Percentiles rank a stretch among this genome's conserved stretches.
Conservation (phyloP, 257 asterid species). For the Solanum pinnatisectum region DNA sequence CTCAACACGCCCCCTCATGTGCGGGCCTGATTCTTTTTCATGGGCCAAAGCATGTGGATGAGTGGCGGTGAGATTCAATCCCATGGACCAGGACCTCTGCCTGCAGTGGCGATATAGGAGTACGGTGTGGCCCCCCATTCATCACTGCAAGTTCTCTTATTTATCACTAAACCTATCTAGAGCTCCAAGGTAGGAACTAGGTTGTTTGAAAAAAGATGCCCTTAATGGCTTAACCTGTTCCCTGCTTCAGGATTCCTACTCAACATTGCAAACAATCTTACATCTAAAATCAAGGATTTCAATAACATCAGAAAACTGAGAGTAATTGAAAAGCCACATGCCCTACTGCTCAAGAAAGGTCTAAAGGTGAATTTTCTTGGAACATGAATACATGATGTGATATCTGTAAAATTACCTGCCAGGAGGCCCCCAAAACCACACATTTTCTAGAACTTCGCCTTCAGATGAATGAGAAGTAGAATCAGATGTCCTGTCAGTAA, state of each 20-base stretch:
- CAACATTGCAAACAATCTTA: neutral
- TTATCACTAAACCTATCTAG: neutral
- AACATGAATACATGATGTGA: neutral
- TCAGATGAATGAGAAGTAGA: slow-evolving; percentile 52
- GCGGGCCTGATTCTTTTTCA: too few relatives aligned
- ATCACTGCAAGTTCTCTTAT: neutral
- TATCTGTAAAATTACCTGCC: slow-evolving; percentile 39
- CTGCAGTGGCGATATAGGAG: neutral
- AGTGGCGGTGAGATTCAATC: too few relatives aligned
- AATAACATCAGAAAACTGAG: neutral
- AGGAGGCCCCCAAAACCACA: slow-evolving; percentile 32
- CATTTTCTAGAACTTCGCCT: slow-evolving; percentile 36
- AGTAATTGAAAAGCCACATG: neutral
- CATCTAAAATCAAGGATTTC: neutral
- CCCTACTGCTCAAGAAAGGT: neutral
- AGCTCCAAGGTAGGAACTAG: neutral
- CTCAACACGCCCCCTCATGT: too few relatives aligned
- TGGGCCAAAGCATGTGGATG: too few relatives aligned
- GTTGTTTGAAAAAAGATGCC: neutral
- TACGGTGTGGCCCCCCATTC: neutral
- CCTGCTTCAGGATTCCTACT: neutral
- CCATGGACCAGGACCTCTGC: too few relatives aligned
- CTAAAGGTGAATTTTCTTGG: neutral
- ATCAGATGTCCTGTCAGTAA: slow-evolving; percentile 36
- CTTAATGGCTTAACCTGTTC: neutral